These are phyloP conservation scores for Pterocarpus santalinus DNA, from an alignment of 306 rosid genomes.

Conservation along the genomic window DNA sequence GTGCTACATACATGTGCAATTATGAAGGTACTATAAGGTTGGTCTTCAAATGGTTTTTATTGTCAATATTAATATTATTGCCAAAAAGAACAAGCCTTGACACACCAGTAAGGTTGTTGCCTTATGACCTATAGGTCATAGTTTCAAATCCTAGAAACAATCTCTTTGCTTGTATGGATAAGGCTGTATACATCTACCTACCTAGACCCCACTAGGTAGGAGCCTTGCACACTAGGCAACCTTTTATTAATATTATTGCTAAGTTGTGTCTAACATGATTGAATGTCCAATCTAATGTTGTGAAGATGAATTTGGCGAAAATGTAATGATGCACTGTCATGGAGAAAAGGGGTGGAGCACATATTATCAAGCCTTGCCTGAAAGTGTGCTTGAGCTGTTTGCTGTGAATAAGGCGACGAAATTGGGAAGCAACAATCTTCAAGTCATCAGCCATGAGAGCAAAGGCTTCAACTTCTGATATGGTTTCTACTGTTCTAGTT, in stretches of 20 bases:
- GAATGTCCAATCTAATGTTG: not conserved
- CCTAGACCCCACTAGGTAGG: too few relatives aligned
- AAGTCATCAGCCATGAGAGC: slow-evolving; percentile 81
- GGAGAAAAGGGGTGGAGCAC: not conserved
- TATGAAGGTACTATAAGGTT: not conserved
- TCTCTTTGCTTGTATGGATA: too few relatives aligned
- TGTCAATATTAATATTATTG: too few relatives aligned
- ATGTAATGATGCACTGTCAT: not conserved
- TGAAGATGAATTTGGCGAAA: not conserved
- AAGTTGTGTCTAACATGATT: not conserved
- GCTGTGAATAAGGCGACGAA: slow-evolving; percentile 70
- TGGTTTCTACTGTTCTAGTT: slow-evolving; percentile 74
- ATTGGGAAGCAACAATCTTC: slow-evolving; percentile 77
- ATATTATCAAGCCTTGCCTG: slow-evolving; percentile 63
- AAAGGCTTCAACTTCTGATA: slow-evolving; percentile 89
- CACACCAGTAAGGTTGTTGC: too few relatives aligned
- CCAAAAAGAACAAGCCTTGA: too few relatives aligned
- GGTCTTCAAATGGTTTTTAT: too few relatives aligned
- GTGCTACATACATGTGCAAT: not conserved
- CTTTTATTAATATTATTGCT: not conserved
- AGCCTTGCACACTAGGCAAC: too few relatives aligned
- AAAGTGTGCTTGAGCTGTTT: slow-evolving; percentile 73
- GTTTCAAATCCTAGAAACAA: too few relatives aligned
- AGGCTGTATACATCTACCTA: too few relatives aligned
- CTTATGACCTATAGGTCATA: too few relatives aligned